Conservation (phyloP, 1,284 basidiomycete genomes). For the Fomitiporia mediterranea region DNA sequence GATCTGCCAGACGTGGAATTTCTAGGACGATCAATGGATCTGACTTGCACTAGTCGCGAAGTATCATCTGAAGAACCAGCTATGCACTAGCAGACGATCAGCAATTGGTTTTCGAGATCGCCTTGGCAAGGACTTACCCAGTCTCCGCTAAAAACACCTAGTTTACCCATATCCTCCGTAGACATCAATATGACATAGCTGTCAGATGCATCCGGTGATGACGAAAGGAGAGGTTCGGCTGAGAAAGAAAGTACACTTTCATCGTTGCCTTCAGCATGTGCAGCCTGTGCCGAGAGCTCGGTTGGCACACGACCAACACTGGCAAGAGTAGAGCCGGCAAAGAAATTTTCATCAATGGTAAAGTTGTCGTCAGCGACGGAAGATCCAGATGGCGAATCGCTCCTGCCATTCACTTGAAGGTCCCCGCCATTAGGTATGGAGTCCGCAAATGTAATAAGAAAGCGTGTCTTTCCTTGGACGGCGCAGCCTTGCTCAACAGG, state of each 20-base stretch:
- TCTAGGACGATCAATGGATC: slow-evolving; percentile 43
- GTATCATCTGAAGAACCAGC: not conserved
- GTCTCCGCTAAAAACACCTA: slow-evolving; percentile 82
- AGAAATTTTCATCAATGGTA: slow-evolving; percentile 70
- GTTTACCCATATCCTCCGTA: slow-evolving; percentile 59
- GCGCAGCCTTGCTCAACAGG: slow-evolving; percentile 72
- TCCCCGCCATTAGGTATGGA: slow-evolving; percentile 24
- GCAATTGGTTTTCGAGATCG: not conserved
- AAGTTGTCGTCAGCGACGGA: slow-evolving; percentile 32
- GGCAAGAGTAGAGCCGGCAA: slow-evolving; percentile 42
- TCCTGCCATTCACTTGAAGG: slow-evolving; percentile 14
- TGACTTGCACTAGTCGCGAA: slow-evolving; percentile 52
- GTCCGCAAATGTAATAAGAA: slow-evolving; percentile 45
- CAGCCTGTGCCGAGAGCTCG: slow-evolving; percentile 1
- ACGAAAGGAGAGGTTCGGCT: not conserved
- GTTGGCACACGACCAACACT: slow-evolving; percentile 27
- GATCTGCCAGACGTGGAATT: not conserved
- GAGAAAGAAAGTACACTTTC: slow-evolving; percentile 17
- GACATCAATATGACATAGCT: slow-evolving; percentile 50
- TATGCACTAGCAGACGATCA: not conserved
- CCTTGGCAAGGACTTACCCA: slow-evolving; percentile 59
- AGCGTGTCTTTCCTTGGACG: slow-evolving; percentile 44
- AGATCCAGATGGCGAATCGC: slow-evolving; percentile 20
- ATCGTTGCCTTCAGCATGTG: not conserved
- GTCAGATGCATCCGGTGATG: slow-evolving; percentile 32